Evolutionary conservation across 345 rosid species (phyloP).

Genomic region (Nephelium lappaceum): DNA sequence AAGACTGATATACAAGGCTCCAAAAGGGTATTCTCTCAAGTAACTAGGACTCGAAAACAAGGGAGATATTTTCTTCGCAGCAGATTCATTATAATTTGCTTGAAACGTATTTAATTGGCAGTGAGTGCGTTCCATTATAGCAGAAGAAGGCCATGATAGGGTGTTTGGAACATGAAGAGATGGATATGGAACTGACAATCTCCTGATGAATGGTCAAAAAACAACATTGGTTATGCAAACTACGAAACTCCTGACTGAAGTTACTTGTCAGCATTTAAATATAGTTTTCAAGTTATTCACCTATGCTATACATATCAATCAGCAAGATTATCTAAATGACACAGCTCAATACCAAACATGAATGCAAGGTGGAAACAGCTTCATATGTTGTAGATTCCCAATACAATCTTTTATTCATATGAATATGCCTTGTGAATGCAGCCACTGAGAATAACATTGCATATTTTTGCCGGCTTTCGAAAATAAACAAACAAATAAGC

Average conservation of each 20-base stretch:
- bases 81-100: conserved; percentile 27
- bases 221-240: not conserved
- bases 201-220: conserved; percentile 29
- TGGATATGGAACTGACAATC: conserved; percentile 35
- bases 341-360: not conserved
- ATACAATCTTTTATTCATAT: not conserved
- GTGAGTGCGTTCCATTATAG: conserved; percentile 29
- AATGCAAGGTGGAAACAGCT: not conserved
- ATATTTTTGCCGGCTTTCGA: not conserved
- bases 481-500: not conserved
- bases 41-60: conserved; percentile 25
- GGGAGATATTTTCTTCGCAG: conserved; percentile 20
- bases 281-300: not conserved
- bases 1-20: conserved; percentile 31
- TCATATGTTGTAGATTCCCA: not conserved
- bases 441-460: not conserved
- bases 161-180: conserved; percentile 16
- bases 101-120: conserved; percentile 26
- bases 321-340: not conserved
- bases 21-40: conserved; percentile 29
- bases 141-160: conserved; percentile 21
- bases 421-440: not conserved
- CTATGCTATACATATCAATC: not conserved
- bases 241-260: not conserved
- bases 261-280: not conserved